Conservation (phyloP, 2,329 filamentous ascomycete genomes). For the Neofusicoccum laricinum region DNA sequence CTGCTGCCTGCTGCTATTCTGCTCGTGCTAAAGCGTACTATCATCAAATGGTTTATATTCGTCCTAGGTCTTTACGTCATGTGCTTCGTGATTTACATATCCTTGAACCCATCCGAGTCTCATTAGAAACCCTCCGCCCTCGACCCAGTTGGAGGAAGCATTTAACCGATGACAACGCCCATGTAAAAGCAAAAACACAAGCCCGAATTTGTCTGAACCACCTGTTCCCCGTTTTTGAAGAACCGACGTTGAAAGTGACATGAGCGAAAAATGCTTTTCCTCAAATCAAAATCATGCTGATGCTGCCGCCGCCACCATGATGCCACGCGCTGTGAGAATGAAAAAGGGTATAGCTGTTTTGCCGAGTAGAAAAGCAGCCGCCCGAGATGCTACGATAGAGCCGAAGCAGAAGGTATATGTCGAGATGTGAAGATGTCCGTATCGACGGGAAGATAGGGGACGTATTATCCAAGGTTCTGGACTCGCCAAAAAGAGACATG, state of each 20-base stretch:
- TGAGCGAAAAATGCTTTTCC: neutral
- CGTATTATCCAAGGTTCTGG: neutral
- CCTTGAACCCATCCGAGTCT: neutral
- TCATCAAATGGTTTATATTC: too few relatives aligned
- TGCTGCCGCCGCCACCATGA: neutral
- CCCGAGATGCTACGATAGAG: neutral
- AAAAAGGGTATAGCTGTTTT: neutral
- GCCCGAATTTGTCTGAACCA: too few relatives aligned
- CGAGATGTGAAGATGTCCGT: too few relatives aligned
- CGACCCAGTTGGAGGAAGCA: neutral
- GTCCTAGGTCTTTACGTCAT: constrained; percentile 2
- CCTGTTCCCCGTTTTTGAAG: neutral
- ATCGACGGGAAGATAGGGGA: neutral
- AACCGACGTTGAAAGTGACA: neutral
- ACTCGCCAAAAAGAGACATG: neutral
- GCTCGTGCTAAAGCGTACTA: too few relatives aligned
- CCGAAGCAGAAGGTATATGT: neutral
- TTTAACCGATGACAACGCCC: neutral
- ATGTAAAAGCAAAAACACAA: neutral
- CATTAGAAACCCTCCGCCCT: neutral
- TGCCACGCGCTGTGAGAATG: neutral
- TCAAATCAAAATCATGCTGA: neutral
- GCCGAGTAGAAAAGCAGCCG: neutral
- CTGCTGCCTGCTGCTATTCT: too few relatives aligned
- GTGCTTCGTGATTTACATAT: constrained; percentile 3